Conservation (phyloP, 1,139 yeast genomes). For the Nakaseomyces delphensis region DNA sequence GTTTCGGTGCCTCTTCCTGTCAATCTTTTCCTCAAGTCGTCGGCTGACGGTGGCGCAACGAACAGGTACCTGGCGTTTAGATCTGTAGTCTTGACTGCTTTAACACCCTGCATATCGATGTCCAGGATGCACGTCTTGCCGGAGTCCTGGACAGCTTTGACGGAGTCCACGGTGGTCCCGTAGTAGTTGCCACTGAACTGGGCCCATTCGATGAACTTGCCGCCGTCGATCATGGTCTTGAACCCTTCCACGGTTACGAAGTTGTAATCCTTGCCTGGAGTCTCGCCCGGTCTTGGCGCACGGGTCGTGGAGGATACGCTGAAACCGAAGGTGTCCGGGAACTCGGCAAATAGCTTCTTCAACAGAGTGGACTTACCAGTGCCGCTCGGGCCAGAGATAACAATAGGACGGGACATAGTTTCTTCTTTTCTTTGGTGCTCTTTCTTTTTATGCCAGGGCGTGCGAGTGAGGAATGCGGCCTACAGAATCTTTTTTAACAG, state of each 20-base stretch:
- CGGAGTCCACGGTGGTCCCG: constrained; percentile 85
- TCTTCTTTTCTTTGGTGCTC: not conserved
- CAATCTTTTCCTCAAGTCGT: constrained; percentile 62
- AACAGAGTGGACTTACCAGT: constrained; percentile 92
- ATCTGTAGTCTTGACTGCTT: constrained; percentile 64
- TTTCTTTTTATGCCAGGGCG: too few relatives aligned
- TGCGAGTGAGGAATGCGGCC: too few relatives aligned
- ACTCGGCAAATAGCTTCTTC: constrained; percentile 83
- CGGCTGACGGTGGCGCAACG: constrained; percentile 87
- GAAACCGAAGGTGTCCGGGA: constrained; percentile 82
- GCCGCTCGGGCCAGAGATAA: constrained; percentile 95
- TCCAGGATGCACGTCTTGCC: constrained; percentile 81
- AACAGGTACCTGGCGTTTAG: constrained; percentile 81
- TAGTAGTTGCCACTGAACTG: constrained; percentile 95
- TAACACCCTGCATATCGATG: constrained; percentile 98
- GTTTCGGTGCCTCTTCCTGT: constrained; percentile 92
- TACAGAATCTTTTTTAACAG: too few relatives aligned
- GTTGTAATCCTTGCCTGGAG: constrained; percentile 80
- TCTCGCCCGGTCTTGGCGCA: constrained; percentile 84
- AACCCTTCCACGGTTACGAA: constrained; percentile 73
- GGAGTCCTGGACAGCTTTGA: constrained; percentile 44
- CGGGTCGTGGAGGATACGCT: constrained; percentile 94
- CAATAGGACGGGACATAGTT: constrained; percentile 63
- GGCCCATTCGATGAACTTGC: constrained; percentile 93
- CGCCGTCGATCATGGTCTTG: constrained; percentile 59